A percentile compares a stretch with the other conserved stretches of the same genome.
Conservation (phyloP, 2,329 filamentous ascomycete genomes). For the Ilyonectria mors-panacis region DNA sequence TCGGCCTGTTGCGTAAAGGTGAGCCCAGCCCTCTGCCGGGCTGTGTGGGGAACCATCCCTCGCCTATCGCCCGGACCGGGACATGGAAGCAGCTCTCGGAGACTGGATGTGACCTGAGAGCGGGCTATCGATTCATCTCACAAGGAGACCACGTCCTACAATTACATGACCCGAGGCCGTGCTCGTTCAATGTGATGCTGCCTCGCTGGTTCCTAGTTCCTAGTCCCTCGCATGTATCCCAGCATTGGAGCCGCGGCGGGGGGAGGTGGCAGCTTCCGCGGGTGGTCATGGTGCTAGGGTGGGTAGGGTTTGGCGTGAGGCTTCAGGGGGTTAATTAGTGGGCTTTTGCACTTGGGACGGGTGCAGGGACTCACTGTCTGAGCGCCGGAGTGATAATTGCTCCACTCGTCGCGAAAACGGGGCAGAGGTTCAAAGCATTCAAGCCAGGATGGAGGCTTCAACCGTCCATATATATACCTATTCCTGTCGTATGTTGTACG, state of each 20-base stretch:
- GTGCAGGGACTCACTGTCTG: not conserved
- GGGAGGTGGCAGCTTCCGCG: conserved; percentile 8
- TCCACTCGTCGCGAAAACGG: not conserved
- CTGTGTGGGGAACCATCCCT: conserved; percentile 21
- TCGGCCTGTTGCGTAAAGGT: conserved; percentile 20
- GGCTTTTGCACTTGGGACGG: conserved; percentile 1
- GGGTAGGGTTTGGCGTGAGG: conserved; percentile 3
- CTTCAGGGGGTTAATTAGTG: conserved; percentile 15
- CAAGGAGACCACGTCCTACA: not conserved
- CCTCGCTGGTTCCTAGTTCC: not conserved
- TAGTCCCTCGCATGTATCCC: not conserved
- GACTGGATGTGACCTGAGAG: conserved; percentile 2
- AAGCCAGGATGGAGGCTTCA: not conserved
- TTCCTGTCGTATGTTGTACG: not conserved
- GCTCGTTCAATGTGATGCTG: not conserved
- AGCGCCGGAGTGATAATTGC: not conserved
- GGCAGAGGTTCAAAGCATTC: not conserved
- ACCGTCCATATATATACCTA: conserved; percentile 14
- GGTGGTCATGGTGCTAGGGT: conserved; percentile 12
- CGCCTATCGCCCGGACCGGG: conserved; percentile 23
- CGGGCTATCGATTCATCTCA: not conserved
- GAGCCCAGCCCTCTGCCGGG: conserved; percentile 13
- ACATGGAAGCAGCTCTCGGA: conserved; percentile 13
- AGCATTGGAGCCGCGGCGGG: conserved; percentile 9
- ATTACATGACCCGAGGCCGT: not conserved